These are phyloP conservation scores for Yarrowia sp. DNA, from an alignment of 805 yeast species.

Conservation along the genomic window DNA sequence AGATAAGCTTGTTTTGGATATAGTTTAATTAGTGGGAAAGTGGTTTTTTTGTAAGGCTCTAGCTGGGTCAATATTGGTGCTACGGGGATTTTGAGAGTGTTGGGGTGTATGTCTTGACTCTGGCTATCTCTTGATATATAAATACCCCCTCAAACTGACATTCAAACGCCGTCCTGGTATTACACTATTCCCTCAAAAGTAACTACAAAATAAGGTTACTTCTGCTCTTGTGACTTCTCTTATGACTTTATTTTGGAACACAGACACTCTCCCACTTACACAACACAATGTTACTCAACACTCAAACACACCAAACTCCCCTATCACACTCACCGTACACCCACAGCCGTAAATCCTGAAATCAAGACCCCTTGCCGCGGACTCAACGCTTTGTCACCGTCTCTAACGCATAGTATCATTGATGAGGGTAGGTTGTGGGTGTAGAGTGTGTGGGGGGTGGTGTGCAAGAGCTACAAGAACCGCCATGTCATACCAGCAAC, in stretches of 20 bases:
- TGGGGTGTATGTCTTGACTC: neutral
- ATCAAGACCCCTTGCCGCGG: neutral
- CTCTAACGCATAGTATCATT: neutral
- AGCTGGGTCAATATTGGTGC: neutral
- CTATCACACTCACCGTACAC: too few species aligned
- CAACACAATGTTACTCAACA: neutral
- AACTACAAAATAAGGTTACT: neutral
- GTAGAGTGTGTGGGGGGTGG: neutral
- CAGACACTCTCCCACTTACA: neutral
- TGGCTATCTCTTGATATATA: neutral
- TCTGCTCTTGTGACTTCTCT: too few species aligned
- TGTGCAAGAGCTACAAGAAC: neutral
- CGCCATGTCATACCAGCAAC: too few species aligned
- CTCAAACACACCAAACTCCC: neutral
- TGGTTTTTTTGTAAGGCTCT: neutral
- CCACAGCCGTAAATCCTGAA: too few species aligned
- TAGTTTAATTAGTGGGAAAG: too few species aligned
- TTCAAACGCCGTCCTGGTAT: too few species aligned
- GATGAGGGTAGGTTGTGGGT: neutral
- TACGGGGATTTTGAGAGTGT: neutral
- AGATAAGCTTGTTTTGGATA: neutral
- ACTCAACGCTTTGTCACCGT: neutral
- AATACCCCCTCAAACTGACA: neutral
- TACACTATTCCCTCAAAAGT: too few species aligned
- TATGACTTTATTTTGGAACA: neutral